phyloP scores from a whole-genome alignment of 805 yeast species.

The Blastobotrys robertii region DNA sequence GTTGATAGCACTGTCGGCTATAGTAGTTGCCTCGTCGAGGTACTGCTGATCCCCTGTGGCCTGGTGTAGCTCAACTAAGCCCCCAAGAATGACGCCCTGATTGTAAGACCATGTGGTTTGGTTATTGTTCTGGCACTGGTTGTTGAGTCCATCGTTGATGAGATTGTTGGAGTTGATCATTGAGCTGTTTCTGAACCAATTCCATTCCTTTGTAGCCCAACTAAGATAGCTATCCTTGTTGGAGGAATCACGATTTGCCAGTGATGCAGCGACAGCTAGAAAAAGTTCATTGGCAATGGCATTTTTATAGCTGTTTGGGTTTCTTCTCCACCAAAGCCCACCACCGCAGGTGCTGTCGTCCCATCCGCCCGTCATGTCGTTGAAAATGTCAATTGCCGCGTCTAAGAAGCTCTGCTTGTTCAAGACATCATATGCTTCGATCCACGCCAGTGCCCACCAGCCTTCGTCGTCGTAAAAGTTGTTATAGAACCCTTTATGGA shows the following conservation, averaged over 20 bases:
- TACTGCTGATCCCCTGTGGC: conserved; percentile 1
- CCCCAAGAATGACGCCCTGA: conserved; percentile 11
- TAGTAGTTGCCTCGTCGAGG: conserved; percentile 3
- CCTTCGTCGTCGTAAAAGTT: conserved; percentile 12
- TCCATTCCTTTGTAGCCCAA: conserved; percentile 9
- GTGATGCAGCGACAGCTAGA: conserved; percentile 5
- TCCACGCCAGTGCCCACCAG: conserved; percentile 16
- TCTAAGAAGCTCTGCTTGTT: conserved; percentile 4
- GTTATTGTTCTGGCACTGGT: conserved; percentile 7
- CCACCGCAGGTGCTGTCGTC: conserved; percentile 8
- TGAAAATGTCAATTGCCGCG: conserved; percentile 6
- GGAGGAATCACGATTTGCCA: conserved; percentile 6
- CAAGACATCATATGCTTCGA: conserved; percentile 9
- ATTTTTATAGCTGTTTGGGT: conserved; percentile 5
- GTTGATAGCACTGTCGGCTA: conserved; percentile 5
- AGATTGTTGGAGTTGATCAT: conserved; percentile 5
- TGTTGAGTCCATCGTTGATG: conserved; percentile 9
- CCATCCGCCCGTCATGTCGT: conserved; percentile 9
- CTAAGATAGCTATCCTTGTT: conserved; percentile 1
- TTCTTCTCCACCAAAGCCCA: conserved; percentile 12
- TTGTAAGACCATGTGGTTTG: conserved; percentile 8
- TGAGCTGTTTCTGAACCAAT: conserved; percentile 5
- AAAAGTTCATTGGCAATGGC: conserved; percentile 12
- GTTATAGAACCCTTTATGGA: conserved; percentile 6
- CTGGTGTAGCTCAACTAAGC: conserved; percentile 5